Evolutionary conservation across 148 eudicot species (phyloP), one percentile per base, ranked within the genome.

Genomic region (Rhododendron vialii): DNA sequence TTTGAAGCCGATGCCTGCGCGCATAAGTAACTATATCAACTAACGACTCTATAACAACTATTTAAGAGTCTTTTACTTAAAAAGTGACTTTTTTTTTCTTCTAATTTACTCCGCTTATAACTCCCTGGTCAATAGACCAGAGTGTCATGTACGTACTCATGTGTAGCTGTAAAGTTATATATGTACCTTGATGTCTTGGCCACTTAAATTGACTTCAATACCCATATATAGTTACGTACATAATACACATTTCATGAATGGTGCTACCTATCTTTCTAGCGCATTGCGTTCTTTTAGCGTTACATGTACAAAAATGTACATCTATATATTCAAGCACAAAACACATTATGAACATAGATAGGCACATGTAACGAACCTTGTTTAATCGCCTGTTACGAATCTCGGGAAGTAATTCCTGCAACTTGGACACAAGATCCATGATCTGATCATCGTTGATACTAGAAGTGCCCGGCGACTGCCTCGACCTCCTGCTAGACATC

Each of bases 401-500:
- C 89, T 93, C 96, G 38, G 98, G 98, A 82, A 95, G 91, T 35
- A 93, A 94, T 73, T 93, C 96, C 79, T 94, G 94, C 59, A 95
- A 87, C 91, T 95, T 95, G 86, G 95, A 90, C 65, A 95, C 87
- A 33, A 94, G 96, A 50, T 93, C 92, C n/a, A 90, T 89, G 86
- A 94, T 95, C 89, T 95, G 95, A 73, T 92, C 98, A 83, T 95
- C 96, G 0, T 87, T 86, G 80, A 95, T 75, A 7, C 94, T 91
- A 18, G 96, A 89, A 73, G 86, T 85, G 15, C 90, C 91, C 3
- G 86, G 84, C 12, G 91, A 85, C 48, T 90, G 94, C 88, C 96
- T 90, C 45, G 94, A 89, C 83, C 98, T 94, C 87, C 98, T 89
- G 85, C 90, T 89, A n/a, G 98, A 95, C 98, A 94, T 95, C 51